Evolutionary conservation across 495 filamentous ascomycete species (phyloP).

Genomic region (Achaetomiella virescens): DNA sequence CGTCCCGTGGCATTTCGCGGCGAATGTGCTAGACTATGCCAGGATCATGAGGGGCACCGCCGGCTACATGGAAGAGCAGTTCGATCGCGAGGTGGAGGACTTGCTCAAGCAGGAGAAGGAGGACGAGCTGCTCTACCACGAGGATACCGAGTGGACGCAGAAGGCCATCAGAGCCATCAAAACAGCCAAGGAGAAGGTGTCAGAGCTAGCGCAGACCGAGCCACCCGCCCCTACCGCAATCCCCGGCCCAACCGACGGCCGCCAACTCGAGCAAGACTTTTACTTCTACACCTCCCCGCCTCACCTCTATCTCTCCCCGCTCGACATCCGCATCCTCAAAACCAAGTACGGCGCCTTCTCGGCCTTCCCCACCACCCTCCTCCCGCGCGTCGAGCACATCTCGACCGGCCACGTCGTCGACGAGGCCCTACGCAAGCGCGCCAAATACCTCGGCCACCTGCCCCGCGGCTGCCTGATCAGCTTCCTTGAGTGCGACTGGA

Average conservation of each 20-base stretch:
- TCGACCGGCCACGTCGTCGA: constrained; percentile 88
- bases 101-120: constrained; percentile 71
- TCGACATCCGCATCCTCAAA: constrained; percentile 94
- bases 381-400: constrained; percentile 87
- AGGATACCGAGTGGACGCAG: constrained; percentile 85
- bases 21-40: constrained; percentile 90
- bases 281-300: constrained; percentile 88
- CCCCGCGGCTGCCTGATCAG: constrained; percentile 89
- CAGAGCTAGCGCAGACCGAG: constrained; percentile 27
- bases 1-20: constrained; percentile 90
- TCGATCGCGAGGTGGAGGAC: constrained; percentile 67
- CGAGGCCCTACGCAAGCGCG: constrained; percentile 75
- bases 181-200: constrained; percentile 64
- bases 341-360: constrained; percentile 80
- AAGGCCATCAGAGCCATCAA: constrained; percentile 69
- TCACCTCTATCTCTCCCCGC: constrained; percentile 86
- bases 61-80: constrained; percentile 78
- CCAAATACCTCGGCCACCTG: constrained; percentile 87
- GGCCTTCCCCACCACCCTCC: constrained; percentile 78
- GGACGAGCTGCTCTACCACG: constrained; percentile 88
- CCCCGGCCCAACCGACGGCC: constrained; percentile 4
- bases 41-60: constrained; percentile 91
- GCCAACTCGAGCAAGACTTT: constrained; percentile 44
- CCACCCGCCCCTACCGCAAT: background rate
- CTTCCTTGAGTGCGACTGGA: constrained; percentile 97